Conservation (phyloP, 1,284 basidiomycete genomes). For the Trametes sp. region DNA sequence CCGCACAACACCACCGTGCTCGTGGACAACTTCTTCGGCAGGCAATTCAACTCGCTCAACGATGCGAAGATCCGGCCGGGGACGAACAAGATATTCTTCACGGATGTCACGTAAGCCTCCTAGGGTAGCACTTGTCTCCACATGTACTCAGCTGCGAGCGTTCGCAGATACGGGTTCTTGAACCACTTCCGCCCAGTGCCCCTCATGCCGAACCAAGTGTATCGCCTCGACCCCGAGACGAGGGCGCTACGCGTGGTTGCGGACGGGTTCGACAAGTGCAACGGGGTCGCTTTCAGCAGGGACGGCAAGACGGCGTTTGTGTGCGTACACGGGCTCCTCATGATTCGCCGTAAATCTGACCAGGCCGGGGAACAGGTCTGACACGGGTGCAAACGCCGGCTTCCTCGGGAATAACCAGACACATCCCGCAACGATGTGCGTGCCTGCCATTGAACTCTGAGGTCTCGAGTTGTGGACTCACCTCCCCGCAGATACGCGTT, state of each 20-base stretch:
- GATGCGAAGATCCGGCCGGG: constrained; percentile 77
- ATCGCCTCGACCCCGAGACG: constrained; percentile 71
- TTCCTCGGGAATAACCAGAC: constrained; percentile 67
- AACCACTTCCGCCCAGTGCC: constrained; percentile 72
- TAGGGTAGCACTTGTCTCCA: constrained; percentile 33
- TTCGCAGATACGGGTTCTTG: constrained; percentile 64
- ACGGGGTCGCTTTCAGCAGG: constrained; percentile 74
- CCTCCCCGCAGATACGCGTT: constrained; percentile 64
- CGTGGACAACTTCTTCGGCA: constrained; percentile 60
- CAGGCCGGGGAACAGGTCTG: constrained; percentile 48
- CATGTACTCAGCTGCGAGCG: not conserved
- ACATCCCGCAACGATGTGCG: constrained; percentile 72
- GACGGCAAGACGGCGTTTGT: constrained; percentile 75
- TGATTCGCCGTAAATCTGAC: not conserved
- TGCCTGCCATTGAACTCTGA: not conserved
- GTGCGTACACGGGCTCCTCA: constrained; percentile 45
- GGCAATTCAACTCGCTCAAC: constrained; percentile 85
- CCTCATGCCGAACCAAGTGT: constrained; percentile 75
- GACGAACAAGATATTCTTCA: constrained; percentile 74
- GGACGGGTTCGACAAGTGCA: constrained; percentile 67
- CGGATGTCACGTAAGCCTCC: constrained; percentile 63
- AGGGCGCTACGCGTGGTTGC: constrained; percentile 73
- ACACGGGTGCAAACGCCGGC: constrained; percentile 58
- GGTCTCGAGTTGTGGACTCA: not conserved
- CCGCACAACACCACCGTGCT: constrained; percentile 52